Evolutionary conservation across 176 grass and related monocot genomes (phyloP).

Genomic region (Carex scoparia): DNA sequence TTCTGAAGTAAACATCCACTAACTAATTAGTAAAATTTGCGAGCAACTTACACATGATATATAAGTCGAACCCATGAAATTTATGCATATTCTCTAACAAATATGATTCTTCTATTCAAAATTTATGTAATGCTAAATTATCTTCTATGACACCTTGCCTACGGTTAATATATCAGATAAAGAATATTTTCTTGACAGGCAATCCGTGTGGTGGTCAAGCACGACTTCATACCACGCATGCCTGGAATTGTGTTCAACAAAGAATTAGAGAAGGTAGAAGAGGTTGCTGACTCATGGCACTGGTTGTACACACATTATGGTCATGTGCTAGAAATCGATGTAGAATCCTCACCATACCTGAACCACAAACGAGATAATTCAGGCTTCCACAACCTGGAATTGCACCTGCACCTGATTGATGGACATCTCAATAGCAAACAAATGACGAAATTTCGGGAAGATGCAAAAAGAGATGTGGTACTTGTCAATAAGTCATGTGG

Average conservation of each 20-base stretch:
- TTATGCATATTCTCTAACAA: not conserved
- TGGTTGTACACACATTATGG: constrained; percentile 18
- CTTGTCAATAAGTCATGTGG: constrained; percentile 32
- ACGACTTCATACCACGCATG: constrained; percentile 17
- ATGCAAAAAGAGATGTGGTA: constrained; percentile 8
- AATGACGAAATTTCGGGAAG: constrained; percentile 1
- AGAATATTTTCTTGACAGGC: not conserved
- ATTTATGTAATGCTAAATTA: not conserved
- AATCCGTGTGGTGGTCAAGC: constrained; percentile 21
- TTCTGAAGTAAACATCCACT: not conserved
- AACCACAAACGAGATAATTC: constrained; percentile 20
- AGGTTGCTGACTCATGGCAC: constrained; percentile 8
- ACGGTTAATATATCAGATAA: not conserved
- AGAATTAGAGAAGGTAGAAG: constrained; percentile 18
- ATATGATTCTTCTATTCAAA: not conserved
- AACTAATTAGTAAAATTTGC: not conserved
- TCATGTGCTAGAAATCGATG: constrained; percentile 12
- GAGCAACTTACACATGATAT: not conserved
- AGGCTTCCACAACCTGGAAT: constrained; percentile 23
- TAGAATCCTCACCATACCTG: constrained; percentile 6
- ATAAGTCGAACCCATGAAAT: not conserved
- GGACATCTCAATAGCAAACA: constrained; percentile 6
- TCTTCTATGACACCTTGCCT: not conserved
- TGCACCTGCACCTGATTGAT: constrained; percentile 22
- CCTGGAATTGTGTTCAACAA: constrained; percentile 24